Evolutionary conservation across 352 stramenopile species (phyloP).

Genomic region (Globisporangium paddicum): DNA sequence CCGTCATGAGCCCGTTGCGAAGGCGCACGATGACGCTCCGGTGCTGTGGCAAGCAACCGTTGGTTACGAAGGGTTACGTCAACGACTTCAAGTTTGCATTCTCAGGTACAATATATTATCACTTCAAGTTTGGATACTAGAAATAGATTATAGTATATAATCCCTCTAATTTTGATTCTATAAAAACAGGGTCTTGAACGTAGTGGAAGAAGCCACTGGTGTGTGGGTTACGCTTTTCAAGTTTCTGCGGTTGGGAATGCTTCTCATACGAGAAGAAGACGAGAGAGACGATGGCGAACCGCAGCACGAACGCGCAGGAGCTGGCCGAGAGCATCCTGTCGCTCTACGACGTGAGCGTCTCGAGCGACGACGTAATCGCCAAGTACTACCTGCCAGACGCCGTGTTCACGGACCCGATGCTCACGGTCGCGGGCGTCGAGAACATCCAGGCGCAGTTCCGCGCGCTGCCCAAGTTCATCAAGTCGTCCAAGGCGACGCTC

Average conservation of each 20-base stretch:
- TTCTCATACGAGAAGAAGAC: neutral
- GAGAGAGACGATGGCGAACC: slow-evolving; percentile 39
- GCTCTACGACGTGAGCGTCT: slow-evolving; percentile 74
- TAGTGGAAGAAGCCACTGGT: neutral
- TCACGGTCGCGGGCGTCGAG: slow-evolving; percentile 63
- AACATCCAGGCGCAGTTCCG: slow-evolving; percentile 87
- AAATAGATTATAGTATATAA: too few species aligned
- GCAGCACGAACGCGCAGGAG: slow-evolving; percentile 69
- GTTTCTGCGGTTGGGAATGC: neutral
- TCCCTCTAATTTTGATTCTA: too few species aligned
- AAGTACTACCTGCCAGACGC: slow-evolving; percentile 74
- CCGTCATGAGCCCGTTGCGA: too few species aligned
- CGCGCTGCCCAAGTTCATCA: slow-evolving; percentile 70
- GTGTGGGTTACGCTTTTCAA: neutral
- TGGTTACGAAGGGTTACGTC: neutral
- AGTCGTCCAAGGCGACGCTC: slow-evolving; percentile 69
- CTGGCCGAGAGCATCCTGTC: slow-evolving; percentile 77
- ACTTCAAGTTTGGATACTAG: too few species aligned
- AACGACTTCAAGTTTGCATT: neutral
- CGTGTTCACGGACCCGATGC: slow-evolving; percentile 76
- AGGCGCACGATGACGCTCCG: slow-evolving; percentile 3
- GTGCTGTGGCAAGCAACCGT: slow-evolving; percentile 3
- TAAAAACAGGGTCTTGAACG: too few species aligned
- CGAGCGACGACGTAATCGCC: slow-evolving; percentile 66
- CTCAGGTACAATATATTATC: neutral